Conservation (phyloP, 208 protist genomes). For the Trypanosoma conorhini region DNA sequence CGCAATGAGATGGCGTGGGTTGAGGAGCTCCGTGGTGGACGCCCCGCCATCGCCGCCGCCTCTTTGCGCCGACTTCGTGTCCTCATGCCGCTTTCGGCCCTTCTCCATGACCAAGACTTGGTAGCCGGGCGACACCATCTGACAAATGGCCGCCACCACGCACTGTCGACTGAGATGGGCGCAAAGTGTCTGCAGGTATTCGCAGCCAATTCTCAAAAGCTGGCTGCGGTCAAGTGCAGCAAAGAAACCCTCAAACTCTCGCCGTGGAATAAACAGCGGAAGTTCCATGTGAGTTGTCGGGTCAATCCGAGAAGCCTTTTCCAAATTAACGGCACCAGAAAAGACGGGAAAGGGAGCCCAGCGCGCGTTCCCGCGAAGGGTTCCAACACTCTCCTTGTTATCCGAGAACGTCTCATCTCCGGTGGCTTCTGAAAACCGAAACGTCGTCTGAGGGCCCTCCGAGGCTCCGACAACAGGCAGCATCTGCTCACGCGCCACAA, state of each 20-base stretch:
- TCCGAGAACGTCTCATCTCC: conserved; percentile 30
- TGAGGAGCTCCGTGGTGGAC: neutral
- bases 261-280: conserved; percentile 36
- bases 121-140: conserved; percentile 26
- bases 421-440: conserved; percentile 44
- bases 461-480: conserved; percentile 28
- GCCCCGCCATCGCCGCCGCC: neutral
- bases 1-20: conserved; percentile 25
- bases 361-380: conserved; percentile 37
- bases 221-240: conserved; percentile 25
- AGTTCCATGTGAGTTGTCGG: conserved; percentile 9
- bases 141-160: conserved; percentile 33
- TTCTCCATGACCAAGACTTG: conserved; percentile 22
- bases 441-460: conserved; percentile 31
- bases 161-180: conserved; percentile 35
- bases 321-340: conserved; percentile 33
- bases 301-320: conserved; percentile 21
- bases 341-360: conserved; percentile 38
- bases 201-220: conserved; percentile 18
- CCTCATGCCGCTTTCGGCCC: neutral
- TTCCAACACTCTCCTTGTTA: conserved; percentile 34
- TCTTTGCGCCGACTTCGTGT: neutral
- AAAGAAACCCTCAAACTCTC: conserved; percentile 35
- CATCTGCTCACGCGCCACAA: conserved; percentile 41
- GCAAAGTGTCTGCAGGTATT: conserved; percentile 26